phyloP scores from a whole-genome alignment of 441 rosid genomes.

The Corymbia calophylla region DNA sequence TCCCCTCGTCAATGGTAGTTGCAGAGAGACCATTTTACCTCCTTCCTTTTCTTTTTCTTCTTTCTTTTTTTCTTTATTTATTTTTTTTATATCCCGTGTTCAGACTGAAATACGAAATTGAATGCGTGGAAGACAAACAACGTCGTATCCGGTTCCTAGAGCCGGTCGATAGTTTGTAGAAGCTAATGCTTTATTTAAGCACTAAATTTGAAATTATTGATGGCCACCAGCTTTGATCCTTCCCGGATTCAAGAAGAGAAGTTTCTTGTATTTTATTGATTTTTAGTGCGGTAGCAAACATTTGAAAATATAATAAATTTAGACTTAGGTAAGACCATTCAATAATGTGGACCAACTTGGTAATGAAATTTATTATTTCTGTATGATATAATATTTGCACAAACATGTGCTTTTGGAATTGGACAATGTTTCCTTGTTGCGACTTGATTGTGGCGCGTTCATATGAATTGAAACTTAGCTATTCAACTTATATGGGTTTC shows the following conservation, averaged over 20 bases:
- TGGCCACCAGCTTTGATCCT: background rate
- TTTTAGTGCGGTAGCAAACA: background rate
- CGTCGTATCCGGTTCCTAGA: background rate
- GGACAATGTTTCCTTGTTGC: background rate
- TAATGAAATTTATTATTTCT: background rate
- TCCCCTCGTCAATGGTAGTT: background rate
- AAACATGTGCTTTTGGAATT: background rate
- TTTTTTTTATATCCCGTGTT: background rate
- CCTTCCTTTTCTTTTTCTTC: accelerated
- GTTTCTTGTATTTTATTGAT: background rate
- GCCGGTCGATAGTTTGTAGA: background rate
- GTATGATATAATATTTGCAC: background rate
- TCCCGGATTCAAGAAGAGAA: background rate
- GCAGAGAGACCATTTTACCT: background rate
- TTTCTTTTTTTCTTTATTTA: background rate
- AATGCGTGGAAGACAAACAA: background rate
- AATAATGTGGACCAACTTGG: background rate
- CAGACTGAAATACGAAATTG: background rate
- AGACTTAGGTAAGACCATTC: no score
- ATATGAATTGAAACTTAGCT: background rate
- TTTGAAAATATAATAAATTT: background rate
- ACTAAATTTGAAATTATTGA: background rate
- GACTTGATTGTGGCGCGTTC: background rate
- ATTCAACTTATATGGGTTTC: no score
- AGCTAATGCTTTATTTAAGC: background rate